phyloP scores from a whole-genome alignment of 2,329 filamentous ascomycete species.

The Tolypocladium pustulatum region DNA sequence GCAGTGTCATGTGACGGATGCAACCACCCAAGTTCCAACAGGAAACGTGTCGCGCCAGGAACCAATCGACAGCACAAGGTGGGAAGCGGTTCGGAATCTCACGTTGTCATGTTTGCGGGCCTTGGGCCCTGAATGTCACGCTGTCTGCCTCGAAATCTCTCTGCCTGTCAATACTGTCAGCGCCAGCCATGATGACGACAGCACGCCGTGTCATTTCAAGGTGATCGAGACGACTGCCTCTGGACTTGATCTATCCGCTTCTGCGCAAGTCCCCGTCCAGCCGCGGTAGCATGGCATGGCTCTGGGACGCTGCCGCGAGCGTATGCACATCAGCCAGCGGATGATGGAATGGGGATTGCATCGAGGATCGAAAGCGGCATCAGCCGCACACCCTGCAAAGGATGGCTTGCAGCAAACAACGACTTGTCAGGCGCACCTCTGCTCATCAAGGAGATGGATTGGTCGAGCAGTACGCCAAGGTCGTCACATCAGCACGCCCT shows the following conservation, averaged over 20 bases:
- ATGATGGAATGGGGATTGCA: not conserved
- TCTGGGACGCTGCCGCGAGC: not conserved
- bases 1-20: not conserved
- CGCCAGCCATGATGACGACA: not conserved
- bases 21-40: not conserved
- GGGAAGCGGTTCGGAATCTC: not conserved
- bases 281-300: not conserved
- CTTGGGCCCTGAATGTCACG: not conserved
- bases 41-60: not conserved
- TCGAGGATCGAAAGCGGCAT: not conserved
- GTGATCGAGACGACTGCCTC: not conserved
- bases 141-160: not conserved
- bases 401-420: conserved; percentile 1
- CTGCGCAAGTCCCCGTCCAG: not conserved
- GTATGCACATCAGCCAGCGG: not conserved
- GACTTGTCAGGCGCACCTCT: not conserved
- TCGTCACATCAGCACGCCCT: not conserved
- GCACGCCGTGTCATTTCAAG: not conserved
- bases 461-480: not conserved
- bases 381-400: not conserved
- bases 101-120: not conserved
- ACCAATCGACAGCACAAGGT: not conserved
- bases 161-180: not conserved
- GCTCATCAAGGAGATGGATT: not conserved
- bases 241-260: not conserved